These are phyloP conservation scores for Fraxinus ornus DNA, from an alignment of 305 asterid genomes.

Conservation along the genomic window DNA sequence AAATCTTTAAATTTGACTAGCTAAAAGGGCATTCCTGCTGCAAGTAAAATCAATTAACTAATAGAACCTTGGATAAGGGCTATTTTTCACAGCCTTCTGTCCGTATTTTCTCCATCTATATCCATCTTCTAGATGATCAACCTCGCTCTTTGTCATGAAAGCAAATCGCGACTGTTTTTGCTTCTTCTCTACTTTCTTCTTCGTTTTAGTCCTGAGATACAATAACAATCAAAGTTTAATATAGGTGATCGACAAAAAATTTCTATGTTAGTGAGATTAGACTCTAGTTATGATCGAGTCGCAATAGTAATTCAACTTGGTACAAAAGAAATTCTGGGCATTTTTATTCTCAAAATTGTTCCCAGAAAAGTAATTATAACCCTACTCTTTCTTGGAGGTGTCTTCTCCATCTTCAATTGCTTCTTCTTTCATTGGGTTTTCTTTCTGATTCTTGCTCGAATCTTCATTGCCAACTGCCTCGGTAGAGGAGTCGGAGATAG, in stretches of 20 bases:
- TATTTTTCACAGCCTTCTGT: constrained; percentile 65
- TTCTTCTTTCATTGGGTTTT: constrained; percentile 27
- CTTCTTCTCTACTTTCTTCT: constrained; percentile 48
- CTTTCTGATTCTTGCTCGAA: constrained; percentile 35
- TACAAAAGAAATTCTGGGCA: neutral
- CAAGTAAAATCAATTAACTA: neutral
- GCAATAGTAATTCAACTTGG: neutral
- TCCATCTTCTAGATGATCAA: constrained; percentile 68
- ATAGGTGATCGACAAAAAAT: neutral
- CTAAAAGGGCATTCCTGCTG: neutral
- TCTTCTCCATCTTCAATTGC: constrained; percentile 43
- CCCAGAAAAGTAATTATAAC: neutral
- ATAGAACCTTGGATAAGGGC: constrained; percentile 56
- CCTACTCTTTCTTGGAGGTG: constrained; percentile 45
- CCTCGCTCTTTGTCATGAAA: constrained; percentile 70
- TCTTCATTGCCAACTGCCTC: constrained; percentile 42
- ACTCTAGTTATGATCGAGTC: neutral
- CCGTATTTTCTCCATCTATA: constrained; percentile 74
- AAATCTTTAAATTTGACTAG: neutral
- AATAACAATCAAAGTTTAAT: neutral
- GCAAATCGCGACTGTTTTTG: constrained; percentile 47
- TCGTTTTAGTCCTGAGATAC: constrained; percentile 30
- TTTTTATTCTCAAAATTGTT: neutral
- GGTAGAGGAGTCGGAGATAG: constrained; percentile 47
- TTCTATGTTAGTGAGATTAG: neutral